Evolutionary conservation across 768 basidiomycete species (phyloP).

Genomic region (Cystobasidium ongulense): DNA sequence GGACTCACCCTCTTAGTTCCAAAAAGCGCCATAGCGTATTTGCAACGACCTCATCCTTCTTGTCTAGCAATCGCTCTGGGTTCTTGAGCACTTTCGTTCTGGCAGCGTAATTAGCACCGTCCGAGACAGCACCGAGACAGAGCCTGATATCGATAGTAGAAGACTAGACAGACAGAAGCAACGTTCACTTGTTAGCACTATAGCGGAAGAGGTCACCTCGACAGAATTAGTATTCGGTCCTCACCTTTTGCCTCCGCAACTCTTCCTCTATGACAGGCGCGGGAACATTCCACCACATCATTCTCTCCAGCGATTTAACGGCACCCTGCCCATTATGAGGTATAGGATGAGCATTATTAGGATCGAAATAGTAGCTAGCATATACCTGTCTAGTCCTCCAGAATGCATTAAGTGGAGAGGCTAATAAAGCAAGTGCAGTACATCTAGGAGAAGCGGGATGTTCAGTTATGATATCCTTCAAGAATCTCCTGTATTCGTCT

Average conservation of each 20-base stretch:
- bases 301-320: conserved; percentile 75
- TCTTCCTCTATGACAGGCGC: conserved; percentile 84
- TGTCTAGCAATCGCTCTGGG: conserved; percentile 59
- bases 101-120: conserved; percentile 65
- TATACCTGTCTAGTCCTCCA: conserved; percentile 71
- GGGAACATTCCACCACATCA: conserved; percentile 80
- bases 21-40: conserved; percentile 98
- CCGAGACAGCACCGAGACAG: conserved; percentile 76
- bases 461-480: conserved; percentile 93
- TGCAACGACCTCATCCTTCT: conserved; percentile 96
- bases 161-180: conserved; percentile 54
- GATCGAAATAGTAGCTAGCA: conserved; percentile 42
- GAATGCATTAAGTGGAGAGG: conserved; percentile 65
- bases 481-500: conserved; percentile 84
- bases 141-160: conserved; percentile 94
- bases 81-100: conserved; percentile 59
- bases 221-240: conserved; percentile 45
- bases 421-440: conserved; percentile 77
- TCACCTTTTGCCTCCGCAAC: conserved; percentile 86
- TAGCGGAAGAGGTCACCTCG: conserved; percentile 29
- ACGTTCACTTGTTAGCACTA: neutral
- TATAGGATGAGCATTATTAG: conserved; percentile 42
- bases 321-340: conserved; percentile 69
- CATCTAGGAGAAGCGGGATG: conserved; percentile 87
- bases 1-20: conserved; percentile 79